Conservation (phyloP, 768 basidiomycete species). For the Calocybe cyanea region DNA sequence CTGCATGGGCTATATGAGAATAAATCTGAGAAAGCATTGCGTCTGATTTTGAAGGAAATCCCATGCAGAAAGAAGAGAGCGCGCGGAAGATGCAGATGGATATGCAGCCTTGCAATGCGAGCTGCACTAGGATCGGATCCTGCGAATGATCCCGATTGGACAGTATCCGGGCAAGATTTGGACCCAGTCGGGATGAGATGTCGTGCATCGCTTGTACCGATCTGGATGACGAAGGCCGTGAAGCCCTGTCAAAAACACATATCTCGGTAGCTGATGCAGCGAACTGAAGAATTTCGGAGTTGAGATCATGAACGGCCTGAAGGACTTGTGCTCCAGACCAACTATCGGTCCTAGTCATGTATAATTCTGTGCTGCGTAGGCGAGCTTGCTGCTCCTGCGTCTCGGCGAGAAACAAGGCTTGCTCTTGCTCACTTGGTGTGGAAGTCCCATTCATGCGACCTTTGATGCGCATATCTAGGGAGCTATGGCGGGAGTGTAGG, state of each 20-base stretch:
- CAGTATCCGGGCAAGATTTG: conserved; percentile 56
- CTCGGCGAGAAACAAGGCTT: conserved; percentile 10
- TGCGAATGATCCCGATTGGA: conserved; percentile 65
- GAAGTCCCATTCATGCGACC: conserved; percentile 17
- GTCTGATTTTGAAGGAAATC: conserved; percentile 68
- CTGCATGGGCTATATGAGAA: conserved; percentile 50
- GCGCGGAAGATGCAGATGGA: conserved; percentile 64
- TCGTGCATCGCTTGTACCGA: conserved; percentile 53
- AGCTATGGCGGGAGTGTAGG: conserved; percentile 21
- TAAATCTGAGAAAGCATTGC: conserved; percentile 60
- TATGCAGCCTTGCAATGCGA: conserved; percentile 71
- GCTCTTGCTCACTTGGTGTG: conserved; percentile 16
- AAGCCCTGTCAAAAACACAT: conserved; percentile 46
- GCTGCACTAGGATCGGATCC: conserved; percentile 73
- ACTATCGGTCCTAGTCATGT: conserved; percentile 68
- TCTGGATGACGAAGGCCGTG: conserved; percentile 35
- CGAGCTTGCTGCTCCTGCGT: conserved; percentile 56
- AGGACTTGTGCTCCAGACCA: conserved; percentile 79
- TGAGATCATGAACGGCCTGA: conserved; percentile 76
- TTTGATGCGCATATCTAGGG: conserved; percentile 29
- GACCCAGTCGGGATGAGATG: conserved; percentile 60
- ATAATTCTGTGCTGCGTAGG: conserved; percentile 55
- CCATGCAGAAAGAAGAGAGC: conserved; percentile 68
- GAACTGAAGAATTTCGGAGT: conserved; percentile 78
- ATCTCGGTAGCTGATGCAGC: conserved; percentile 72